phyloP scores from a whole-genome alignment of 805 yeast species.

The Saccharomyces paradoxus region DNA sequence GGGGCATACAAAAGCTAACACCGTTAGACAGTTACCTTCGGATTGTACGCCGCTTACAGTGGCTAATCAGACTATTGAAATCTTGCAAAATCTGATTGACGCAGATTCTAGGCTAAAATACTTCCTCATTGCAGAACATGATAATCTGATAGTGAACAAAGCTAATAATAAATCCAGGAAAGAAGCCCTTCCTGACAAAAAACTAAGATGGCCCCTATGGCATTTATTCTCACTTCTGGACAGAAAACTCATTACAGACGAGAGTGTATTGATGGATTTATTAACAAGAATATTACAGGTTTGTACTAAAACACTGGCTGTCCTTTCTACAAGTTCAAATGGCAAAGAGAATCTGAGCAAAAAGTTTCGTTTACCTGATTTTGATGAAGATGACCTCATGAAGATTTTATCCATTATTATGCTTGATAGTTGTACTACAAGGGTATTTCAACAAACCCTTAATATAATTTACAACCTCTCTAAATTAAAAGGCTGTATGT shows the following conservation, averaged over 20 bases:
- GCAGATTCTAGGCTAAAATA: conserved; percentile 59
- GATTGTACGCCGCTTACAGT: conserved; percentile 62
- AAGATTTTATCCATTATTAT: conserved; percentile 59
- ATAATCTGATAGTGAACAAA: conserved; percentile 35
- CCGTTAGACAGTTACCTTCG: conserved; percentile 37
- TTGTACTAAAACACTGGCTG: conserved; percentile 62
- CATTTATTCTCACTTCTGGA: conserved; percentile 55
- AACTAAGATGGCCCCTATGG: conserved; percentile 62
- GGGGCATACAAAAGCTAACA: conserved; percentile 7
- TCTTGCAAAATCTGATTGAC: conserved; percentile 61
- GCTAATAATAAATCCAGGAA: conserved; percentile 29
- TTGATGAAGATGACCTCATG: conserved; percentile 55
- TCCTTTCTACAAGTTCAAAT: conserved; percentile 40
- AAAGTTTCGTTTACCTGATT: conserved; percentile 45
- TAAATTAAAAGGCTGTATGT: conserved; percentile 50
- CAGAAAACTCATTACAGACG: conserved; percentile 57
- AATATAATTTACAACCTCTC: conserved; percentile 73
- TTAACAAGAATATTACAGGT: conserved; percentile 68
- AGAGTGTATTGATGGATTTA: conserved; percentile 66
- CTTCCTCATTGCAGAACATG: conserved; percentile 75
- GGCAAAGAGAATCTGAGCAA: conserved; percentile 21
- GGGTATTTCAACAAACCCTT: conserved; percentile 76
- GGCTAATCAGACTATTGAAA: conserved; percentile 71
- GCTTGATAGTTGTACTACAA: conserved; percentile 76
- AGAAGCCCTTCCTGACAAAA: conserved; percentile 26